Percentiles rank a stretch among this genome's conserved stretches.
Conservation (phyloP, 345 rosid species). For the Balakata baccata region DNA sequence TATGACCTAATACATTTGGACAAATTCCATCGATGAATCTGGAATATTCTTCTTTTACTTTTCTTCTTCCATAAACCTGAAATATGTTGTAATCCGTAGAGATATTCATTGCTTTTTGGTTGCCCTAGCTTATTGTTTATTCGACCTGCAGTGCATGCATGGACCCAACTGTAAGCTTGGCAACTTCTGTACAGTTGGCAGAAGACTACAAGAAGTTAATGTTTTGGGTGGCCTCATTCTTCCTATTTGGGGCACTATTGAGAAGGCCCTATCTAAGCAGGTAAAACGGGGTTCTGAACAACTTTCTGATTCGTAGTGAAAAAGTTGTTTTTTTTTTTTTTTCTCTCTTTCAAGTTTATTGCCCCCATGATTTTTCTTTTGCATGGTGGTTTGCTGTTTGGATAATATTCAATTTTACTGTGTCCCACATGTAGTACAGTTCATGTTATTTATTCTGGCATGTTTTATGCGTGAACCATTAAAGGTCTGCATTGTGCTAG, state of each 20-base stretch:
- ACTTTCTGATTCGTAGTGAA: background rate
- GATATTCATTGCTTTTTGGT: background rate
- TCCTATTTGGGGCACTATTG: conserved; percentile 97
- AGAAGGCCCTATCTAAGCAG: conserved; percentile 94
- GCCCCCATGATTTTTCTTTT: background rate
- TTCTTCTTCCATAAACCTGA: background rate
- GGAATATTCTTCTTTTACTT: background rate
- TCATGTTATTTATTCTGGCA: background rate
- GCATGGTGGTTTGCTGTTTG: background rate
- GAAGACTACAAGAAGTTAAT: conserved; percentile 88
- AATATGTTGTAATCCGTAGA: background rate
- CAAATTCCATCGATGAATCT: background rate
- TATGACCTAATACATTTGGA: background rate
- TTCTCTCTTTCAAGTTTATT: background rate
- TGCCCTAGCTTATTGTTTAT: conserved; percentile 1
- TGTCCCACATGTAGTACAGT: background rate
- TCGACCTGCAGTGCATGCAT: conserved; percentile 86
- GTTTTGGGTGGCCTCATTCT: conserved; percentile 96
- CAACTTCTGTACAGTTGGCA: conserved; percentile 89
- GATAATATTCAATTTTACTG: background rate
- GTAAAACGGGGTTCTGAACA: conserved; percentile 29
- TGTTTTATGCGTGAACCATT: background rate
- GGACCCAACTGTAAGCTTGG: conserved; percentile 93
- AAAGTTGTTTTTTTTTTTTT: background rate
- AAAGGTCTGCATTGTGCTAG: no score